Evolutionary conservation across 139 green algal genomes (phyloP), one percentile per base, ranked within the genome.

Genomic region (Haematococcus lacustris): DNA sequence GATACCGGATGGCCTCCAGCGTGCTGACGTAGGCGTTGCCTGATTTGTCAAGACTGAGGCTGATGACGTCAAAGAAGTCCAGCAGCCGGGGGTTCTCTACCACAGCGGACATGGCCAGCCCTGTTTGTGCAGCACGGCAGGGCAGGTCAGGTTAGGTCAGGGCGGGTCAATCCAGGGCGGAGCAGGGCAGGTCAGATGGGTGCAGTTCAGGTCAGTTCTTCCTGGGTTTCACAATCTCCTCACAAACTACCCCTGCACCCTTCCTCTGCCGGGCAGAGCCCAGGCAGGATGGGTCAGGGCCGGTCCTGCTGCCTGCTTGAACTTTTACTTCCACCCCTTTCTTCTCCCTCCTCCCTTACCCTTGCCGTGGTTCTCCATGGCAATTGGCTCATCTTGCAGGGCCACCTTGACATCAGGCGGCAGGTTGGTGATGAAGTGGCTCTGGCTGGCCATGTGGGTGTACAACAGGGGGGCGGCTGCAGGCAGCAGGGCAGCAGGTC

Each of bases 281-380:
- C n/a, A n/a, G n/a, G n/a, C n/a, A n/a, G n/a, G n/a, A n/a, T n/a
- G n/a, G n/a, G n/a, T n/a, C n/a, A n/a, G n/a, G n/a, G n/a, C n/a
- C n/a, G n/a, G n/a, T n/a, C n/a, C n/a, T n/a, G n/a, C n/a, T n/a
- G n/a, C n/a, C n/a, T n/a, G n/a, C n/a, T n/a, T n/a, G n/a, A n/a
- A n/a, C n/a, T n/a, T n/a, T n/a, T n/a, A n/a, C n/a, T n/a, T n/a
- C n/a, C n/a, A n/a, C n/a, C n/a, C n/a, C n/a, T n/a, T n/a, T n/a
- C n/a, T n/a, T n/a, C n/a, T n/a, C n/a, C n/a, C n/a, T n/a, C n/a
- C n/a, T n/a, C 0, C 0, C 82, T 39, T 66, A 89, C 90, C 90
- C 38, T 88, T 74, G 9, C 39, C 67, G 70, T 96, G 90, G 80
- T 95, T 96, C 80, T 96, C 83, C 84, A 95, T 92, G 7, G 90